phyloP scores from a whole-genome alignment of 139 green algal genomes.

The Chlorella sp. region DNA sequence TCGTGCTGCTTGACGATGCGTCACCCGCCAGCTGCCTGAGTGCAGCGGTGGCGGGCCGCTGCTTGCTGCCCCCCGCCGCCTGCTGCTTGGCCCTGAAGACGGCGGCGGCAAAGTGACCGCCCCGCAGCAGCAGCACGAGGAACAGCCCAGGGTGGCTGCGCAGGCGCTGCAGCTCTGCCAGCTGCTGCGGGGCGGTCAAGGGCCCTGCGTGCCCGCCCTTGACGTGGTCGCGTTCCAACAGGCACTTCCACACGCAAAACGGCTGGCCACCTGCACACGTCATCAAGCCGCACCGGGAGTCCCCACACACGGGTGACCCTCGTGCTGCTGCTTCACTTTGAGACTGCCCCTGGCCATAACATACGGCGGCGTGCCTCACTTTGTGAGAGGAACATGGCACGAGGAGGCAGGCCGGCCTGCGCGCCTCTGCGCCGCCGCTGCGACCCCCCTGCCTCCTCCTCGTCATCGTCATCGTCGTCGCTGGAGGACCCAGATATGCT shows the following conservation, averaged over 20 bases:
- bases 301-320: background rate
- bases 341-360: background rate
- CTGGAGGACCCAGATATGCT: conserved; percentile 56
- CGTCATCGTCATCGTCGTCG: conserved; percentile 26
- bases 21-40: background rate
- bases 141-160: conserved; percentile 17
- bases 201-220: conserved; percentile 11
- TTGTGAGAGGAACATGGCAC: conserved; percentile 2
- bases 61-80: background rate
- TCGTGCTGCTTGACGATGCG: no score
- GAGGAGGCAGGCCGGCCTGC: background rate
- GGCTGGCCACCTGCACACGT: conserved; percentile 29
- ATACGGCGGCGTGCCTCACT: background rate
- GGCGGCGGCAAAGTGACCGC: conserved; percentile 72
- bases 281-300: background rate
- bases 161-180: conserved; percentile 31
- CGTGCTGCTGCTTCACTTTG: background rate
- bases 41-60: conserved; percentile 17
- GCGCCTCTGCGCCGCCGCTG: background rate
- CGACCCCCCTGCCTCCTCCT: background rate
- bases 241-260: conserved; percentile 60
- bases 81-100: conserved; percentile 46
- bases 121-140: conserved; percentile 34
- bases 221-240: conserved; percentile 48
- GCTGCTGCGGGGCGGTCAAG: conserved; percentile 10